phyloP scores from a whole-genome alignment of 1,284 basidiomycete genomes.

The Irpex sp. region DNA sequence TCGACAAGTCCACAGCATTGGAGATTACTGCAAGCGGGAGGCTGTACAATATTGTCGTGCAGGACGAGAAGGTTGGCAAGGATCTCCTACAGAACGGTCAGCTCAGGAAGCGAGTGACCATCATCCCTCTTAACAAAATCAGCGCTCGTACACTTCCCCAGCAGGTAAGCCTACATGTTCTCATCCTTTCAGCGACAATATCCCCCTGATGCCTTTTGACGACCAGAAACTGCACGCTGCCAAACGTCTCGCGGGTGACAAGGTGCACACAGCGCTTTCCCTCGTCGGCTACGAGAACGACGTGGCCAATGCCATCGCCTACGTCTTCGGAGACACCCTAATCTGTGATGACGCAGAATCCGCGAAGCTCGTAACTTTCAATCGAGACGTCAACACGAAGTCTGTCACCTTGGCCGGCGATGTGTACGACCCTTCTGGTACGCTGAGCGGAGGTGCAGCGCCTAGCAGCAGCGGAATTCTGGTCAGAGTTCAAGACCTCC shows the following conservation, averaged over 20 bases:
- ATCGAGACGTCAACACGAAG: constrained; percentile 62
- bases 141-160: constrained; percentile 63
- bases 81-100: constrained; percentile 81
- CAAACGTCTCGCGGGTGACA: constrained; percentile 74
- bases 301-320: constrained; percentile 87
- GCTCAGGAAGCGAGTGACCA: constrained; percentile 88
- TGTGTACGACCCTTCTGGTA: constrained; percentile 95
- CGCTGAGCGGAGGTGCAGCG: constrained; percentile 88
- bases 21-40: constrained; percentile 92
- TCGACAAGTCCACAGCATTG: constrained; percentile 83
- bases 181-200: not conserved
- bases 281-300: constrained; percentile 86
- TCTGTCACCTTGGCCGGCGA: constrained; percentile 96
- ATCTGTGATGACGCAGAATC: constrained; percentile 89
- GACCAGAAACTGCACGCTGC: constrained; percentile 76
- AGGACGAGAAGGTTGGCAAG: constrained; percentile 87
- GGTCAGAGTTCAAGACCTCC: constrained; percentile 83
- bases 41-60: constrained; percentile 94
- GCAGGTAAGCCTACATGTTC: constrained; percentile 43
- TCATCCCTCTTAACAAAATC: constrained; percentile 95
- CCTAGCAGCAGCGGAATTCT: constrained; percentile 77
- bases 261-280: constrained; percentile 83
- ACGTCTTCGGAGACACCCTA: constrained; percentile 92
- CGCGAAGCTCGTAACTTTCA: constrained; percentile 89
- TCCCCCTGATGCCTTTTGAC: not conserved